Base-by-base conservation (phyloP, 805 yeast species). In the Cyberlindnera maritima region DNA sequence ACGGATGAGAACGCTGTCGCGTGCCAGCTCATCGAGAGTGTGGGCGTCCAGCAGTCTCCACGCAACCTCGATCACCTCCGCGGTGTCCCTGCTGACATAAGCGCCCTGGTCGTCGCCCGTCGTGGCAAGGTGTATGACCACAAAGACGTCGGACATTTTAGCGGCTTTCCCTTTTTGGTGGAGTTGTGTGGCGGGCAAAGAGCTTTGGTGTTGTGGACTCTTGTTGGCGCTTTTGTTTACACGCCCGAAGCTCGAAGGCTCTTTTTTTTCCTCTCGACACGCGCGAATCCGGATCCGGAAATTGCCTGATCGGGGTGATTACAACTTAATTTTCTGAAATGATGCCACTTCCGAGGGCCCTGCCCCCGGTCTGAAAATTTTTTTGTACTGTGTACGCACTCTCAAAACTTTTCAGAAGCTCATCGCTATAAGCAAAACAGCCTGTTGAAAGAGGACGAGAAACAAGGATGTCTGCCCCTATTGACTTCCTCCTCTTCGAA, bases 401-500 rank as follows among this genome's bases (percentile, higher is more conserved):
- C 32, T 41, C 44, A 41, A 33, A 41, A 41, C 39, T 41, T 41
- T 34, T 41, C 44, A 34, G 39, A 19, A 26, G 41, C 34, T 32
- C 41, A 39, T 39, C 41, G 41, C 41, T 19, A 10, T 17, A 8
- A 25, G 29, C 13, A 25, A 21, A 5, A 19, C 17, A 18, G 8
- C 32, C n/a, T 3, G 4, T 8, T 15, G 9, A 21, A 31, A 42
- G 39, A 33, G 35, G 20, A 20, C 21, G 26, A 44, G 38, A 33
- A 33, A 17, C 42, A 31, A 48, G 21, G 15, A 63, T 61, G 62
- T 74, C 76, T 88, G 89, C 84, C 63, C 50, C 54, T 41, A 67
- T 90, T 70, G 96, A 94, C 72, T 94, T 82, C 74, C 81, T 94
- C 67, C 84, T 94, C 63, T 92, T 86, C 69, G 99, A 94, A 77